Base-by-base conservation (phyloP, 2,329 filamentous ascomycete genomes). In the Colletotrichum sp. region DNA sequence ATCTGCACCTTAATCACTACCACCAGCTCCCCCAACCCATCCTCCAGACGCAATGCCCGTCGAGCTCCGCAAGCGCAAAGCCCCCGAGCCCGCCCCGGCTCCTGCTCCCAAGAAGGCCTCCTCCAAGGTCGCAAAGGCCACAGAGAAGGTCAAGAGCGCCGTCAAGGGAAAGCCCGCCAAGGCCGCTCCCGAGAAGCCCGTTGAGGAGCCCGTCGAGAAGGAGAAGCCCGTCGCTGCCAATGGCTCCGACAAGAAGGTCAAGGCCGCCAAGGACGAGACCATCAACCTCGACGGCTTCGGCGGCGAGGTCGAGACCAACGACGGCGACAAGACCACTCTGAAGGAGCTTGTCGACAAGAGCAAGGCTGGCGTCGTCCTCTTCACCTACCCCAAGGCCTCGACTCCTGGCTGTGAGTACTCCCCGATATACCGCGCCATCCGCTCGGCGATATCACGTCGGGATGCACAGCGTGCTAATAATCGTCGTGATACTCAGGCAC, bases 341-440 rank as follows among this genome's bases (percentile, higher is more conserved):
- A 94, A 95, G 86, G 89, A 92, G 80, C 92, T 99, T 28, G 90
- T 98, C 65, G 93, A 95, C 68, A 91, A 94, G 82, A 98, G 96
- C 90, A 93, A 95, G 86, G 89, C 91, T 44, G 97, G 96, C 30
- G 94, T 98, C 59, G 95, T 98, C 39, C 87, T 98, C 34, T 98
- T 99, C 85, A 98, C 96, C 36, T 98, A 98, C 83, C 97, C 97
- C 75, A 98, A 94, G 87, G 97, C 97, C 15, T 97, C 94, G 32
- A 99, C 97, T 27, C 95, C 95, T 48, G 96, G 96, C 78, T 98
- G 96, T 98, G 92, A 91, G 95, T 83, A 72, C n/a, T 74, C 25
- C 25, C 7, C 61, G 16, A 55, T 13, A 57, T 39, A 28, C 22
- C 13, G 19, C 7, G 16, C 27, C 55, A 27, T 27, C 13, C 52